phyloP scores from a whole-genome alignment of 1,284 basidiomycete species.

The Neonothopanus nambi region DNA sequence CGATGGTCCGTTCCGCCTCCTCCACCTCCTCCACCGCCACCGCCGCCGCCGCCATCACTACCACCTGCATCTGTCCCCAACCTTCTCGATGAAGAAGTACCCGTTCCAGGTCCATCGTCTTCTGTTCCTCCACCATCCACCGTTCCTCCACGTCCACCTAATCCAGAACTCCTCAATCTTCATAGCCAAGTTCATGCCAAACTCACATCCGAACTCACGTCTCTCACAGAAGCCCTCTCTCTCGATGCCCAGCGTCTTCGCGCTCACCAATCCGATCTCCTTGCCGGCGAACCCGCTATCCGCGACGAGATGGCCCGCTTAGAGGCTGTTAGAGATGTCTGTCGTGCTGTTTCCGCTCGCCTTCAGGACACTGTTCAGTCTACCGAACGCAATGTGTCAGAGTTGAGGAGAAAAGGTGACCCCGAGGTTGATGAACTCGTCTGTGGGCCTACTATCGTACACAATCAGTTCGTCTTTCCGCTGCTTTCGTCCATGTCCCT shows the following conservation, averaged over 20 bases:
- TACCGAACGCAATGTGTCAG: constrained; percentile 68
- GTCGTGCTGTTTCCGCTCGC: constrained; percentile 73
- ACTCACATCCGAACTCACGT: constrained; percentile 67
- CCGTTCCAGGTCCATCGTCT: constrained; percentile 1
- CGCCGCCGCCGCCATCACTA: constrained; percentile 19
- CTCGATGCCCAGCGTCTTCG: constrained; percentile 76
- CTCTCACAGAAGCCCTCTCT: constrained; percentile 64
- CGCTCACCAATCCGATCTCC: constrained; percentile 80
- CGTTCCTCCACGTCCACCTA: constrained; percentile 83
- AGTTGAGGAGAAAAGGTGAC: constrained; percentile 74
- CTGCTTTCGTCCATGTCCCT: constrained; percentile 15
- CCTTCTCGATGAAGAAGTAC: constrained; percentile 51
- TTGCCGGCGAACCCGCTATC: constrained; percentile 89
- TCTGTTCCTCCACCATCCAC: constrained; percentile 26
- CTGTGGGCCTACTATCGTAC: constrained; percentile 92
- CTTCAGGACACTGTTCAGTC: constrained; percentile 62
- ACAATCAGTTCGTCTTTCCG: constrained; percentile 80
- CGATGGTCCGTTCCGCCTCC: constrained; percentile 14
- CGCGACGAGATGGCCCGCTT: constrained; percentile 95
- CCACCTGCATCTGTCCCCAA: constrained; percentile 39
- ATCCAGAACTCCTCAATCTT: constrained; percentile 84
- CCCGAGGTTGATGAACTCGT: constrained; percentile 91
- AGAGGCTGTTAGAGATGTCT: constrained; percentile 93
- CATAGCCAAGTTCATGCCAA: constrained; percentile 81
- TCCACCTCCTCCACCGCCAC: constrained; percentile 19